Base-by-base conservation (phyloP, 306 rosid genomes). In the Betula pendula region DNA sequence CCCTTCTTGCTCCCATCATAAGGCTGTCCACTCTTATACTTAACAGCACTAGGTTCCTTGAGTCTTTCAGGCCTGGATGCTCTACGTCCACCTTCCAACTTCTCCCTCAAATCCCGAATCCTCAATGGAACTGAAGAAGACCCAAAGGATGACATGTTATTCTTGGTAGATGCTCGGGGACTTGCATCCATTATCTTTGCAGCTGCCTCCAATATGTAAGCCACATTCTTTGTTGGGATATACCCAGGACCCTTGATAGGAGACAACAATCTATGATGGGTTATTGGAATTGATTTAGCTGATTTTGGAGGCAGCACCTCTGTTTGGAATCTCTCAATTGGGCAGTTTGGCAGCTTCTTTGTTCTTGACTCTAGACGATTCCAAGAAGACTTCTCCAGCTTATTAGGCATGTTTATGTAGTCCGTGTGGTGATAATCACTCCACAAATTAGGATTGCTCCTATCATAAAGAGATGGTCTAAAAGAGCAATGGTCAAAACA, bases 291-390 rank as follows among this genome's bases (percentile, higher is more conserved):
- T 44, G 98, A 87, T 84, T 96, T 96, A 38, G 99, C 96, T 6
- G 92, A 91, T 71, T 86, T 96, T 56, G 94, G 98, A 79, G 98
- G 98, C 82, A 96, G 86, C 52, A 84, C 79, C 90, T 96, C 97
- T 35, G 92, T 87, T 82, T 91, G 97, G 84, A 91, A 93, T 83
- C 92, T 88, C 83, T 87, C 88, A 47, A 91, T 82, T 16, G 88
- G 85, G 51, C 59, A 77, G 81, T 81, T 88, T 44, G 71, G 92
- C 75, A 68, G 63, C 70, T 78, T 91, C 69, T 75, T 84, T 45
- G 83, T 45, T 84, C 86, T 84, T 65, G 82, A 80, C 47, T 87
- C 93, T 58, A 70, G 68, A 70, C 81, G 79, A 75, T 84, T 84
- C 85, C 87, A 81, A 49, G 88, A 85, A 75, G 84, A 74, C 75